Base-by-base conservation (phyloP, 2,329 filamentous ascomycete species). In the Colletotrichum godetiae region DNA sequence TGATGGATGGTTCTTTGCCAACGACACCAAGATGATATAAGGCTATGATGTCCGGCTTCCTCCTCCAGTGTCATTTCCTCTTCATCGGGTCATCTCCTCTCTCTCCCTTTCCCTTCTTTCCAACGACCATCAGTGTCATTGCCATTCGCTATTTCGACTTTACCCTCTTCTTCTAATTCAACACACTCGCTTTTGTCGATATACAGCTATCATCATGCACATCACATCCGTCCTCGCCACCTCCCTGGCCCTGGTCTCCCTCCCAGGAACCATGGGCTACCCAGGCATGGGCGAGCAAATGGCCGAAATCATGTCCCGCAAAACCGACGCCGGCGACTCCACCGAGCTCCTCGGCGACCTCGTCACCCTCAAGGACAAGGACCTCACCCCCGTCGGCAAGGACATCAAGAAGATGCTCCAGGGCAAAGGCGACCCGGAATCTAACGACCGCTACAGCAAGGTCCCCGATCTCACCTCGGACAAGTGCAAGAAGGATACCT, bases 401-500 rank as follows among this genome's bases (percentile, higher is more conserved):
- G 72, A 75, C 33, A n/a, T 76, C 66, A 74, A 74, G 72, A 59
- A 42, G 24, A 33, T 76, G 15, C 75, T 76, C 46, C 65, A 66
- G 46, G 75, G 75, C 72, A 73, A 70, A 62, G 74, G 74, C 31
- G 31, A 35, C 56, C 72, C 74, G 35, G 62, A 76, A 66, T 78
- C 78, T 42, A 60, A 76, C 24, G 79, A 78, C 5, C 35, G 70
- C 22, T 76, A 79, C 75, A 66, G 11, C 11, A 60, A 46, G 8
- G 68, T 75, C 3, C 78, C 80, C 37, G 57, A 75, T 24, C 72
- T 76, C 15, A 78, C 77, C 56, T 79, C 80, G 10, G 68, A 75
- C 1, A 77, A 76, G 4, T 85, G 84, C 76, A 76, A 76, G 52
- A 75, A 79, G 29, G 84, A 86, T 63, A 82, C 84, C 0, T 87